Evolutionary conservation across 2,329 filamentous ascomycete species (phyloP).

Genomic region (Sphaerulina vaccinii): DNA sequence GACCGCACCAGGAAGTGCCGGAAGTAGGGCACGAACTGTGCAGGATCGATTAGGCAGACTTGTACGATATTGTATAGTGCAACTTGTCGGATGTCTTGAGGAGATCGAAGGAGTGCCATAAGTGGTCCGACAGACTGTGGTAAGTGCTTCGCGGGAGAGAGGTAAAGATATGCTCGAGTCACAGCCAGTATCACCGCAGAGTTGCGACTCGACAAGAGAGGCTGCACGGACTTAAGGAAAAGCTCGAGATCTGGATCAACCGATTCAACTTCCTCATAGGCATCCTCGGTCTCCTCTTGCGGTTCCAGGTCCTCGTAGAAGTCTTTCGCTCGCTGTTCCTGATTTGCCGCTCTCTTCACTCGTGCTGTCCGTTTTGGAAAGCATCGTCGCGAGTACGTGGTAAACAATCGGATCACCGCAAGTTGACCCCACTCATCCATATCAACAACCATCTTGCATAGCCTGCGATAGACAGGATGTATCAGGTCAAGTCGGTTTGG

Average conservation of each 20-base stretch:
- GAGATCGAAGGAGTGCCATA: constrained; percentile 77
- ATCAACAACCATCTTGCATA: constrained; percentile 89
- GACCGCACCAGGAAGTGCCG: constrained; percentile 85
- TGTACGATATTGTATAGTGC: constrained; percentile 93
- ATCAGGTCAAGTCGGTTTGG: constrained; percentile 84
- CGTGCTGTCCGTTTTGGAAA: constrained; percentile 71
- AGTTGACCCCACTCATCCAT: constrained; percentile 99
- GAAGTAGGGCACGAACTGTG: constrained; percentile 81
- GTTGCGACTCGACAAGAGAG: constrained; percentile 89
- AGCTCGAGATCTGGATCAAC: constrained; percentile 81
- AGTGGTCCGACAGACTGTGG: constrained; percentile 76
- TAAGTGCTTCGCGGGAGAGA: constrained; percentile 77
- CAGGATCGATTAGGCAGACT: constrained; percentile 74
- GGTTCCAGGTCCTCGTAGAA: constrained; percentile 73
- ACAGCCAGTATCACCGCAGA: constrained; percentile 89
- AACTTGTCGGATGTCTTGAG: constrained; percentile 83
- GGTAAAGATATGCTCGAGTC: constrained; percentile 76
- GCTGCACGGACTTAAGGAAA: constrained; percentile 73
- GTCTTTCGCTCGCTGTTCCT: constrained; percentile 48
- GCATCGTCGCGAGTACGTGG: constrained; percentile 78
- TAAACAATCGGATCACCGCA: constrained; percentile 76
- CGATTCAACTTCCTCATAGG: constrained; percentile 57
- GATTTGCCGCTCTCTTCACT: constrained; percentile 51
- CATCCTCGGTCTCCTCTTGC: constrained; percentile 46
- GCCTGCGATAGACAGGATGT: constrained; percentile 80